Percentiles rank a stretch among this genome's conserved stretches.
phyloP scores from a whole-genome alignment of 2,329 filamentous ascomycete genomes.

The Botrytis byssoidea region DNA sequence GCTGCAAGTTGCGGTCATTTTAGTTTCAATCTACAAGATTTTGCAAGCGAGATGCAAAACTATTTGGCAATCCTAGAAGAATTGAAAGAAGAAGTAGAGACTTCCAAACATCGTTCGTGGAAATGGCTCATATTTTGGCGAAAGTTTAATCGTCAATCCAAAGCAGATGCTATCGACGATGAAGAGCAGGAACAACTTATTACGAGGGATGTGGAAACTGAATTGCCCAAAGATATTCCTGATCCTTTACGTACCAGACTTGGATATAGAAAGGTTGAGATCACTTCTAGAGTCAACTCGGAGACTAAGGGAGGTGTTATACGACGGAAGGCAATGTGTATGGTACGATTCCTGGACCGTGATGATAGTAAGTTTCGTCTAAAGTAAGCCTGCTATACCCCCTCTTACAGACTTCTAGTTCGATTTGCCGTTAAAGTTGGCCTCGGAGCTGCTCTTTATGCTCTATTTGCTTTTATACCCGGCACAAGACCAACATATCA shows the following conservation, averaged over 20 bases:
- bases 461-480: conserved; percentile 81
- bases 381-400: conserved; percentile 27
- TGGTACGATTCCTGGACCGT: conserved; percentile 55
- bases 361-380: conserved; percentile 55
- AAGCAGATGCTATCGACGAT: conserved; percentile 21
- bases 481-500: conserved; percentile 76
- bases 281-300: conserved; percentile 20
- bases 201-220: conserved; percentile 17
- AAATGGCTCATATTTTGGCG: conserved; percentile 82
- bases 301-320: conserved; percentile 22
- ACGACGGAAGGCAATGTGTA: conserved; percentile 51
- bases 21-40: conserved; percentile 84
- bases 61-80: conserved; percentile 85
- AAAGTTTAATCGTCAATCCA: conserved; percentile 36
- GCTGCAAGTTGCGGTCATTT: conserved; percentile 98
- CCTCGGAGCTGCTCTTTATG: conserved; percentile 83
- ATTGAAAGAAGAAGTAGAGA: conserved; percentile 68
- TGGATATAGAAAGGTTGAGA: conserved; percentile 28
- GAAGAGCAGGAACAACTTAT: conserved; percentile 37
- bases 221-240: conserved; percentile 33
- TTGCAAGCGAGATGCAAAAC: conserved; percentile 82
- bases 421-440: conserved; percentile 91
- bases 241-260: conserved; percentile 20
- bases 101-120: conserved; percentile 66
- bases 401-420: conserved; percentile 39